Percentiles rank a stretch among this genome's conserved stretches.
Evolutionary conservation across 805 yeast genomes (phyloP).

Genomic region (Torulaspora franciscae): DNA sequence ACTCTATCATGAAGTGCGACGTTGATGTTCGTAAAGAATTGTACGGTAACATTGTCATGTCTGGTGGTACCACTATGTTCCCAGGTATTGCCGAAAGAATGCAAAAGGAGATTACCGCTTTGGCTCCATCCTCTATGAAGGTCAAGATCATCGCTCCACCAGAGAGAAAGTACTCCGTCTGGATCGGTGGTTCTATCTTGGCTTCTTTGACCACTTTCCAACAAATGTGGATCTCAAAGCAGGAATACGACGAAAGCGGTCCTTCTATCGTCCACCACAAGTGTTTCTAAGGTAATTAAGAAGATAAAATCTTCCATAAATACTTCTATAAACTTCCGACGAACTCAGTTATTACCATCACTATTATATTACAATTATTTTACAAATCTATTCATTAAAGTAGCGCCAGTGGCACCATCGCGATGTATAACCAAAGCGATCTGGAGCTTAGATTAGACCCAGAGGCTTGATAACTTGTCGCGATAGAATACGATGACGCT

Average conservation of each 20-base stretch:
- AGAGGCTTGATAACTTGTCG: slow-evolving; percentile 5
- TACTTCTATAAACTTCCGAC: slow-evolving; percentile 7
- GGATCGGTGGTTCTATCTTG: slow-evolving; percentile 99
- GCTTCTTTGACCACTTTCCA: slow-evolving; percentile 99
- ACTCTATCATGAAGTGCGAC: slow-evolving; percentile 92
- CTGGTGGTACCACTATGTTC: slow-evolving; percentile 99
- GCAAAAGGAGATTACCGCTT: slow-evolving; percentile 99
- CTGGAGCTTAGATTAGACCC: not conserved
- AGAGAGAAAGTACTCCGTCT: slow-evolving; percentile 98
- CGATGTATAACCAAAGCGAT: slow-evolving; percentile 1
- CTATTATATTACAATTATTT: not conserved
- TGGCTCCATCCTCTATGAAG: slow-evolving; percentile 99
- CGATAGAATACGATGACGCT: not conserved
- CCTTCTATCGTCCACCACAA: slow-evolving; percentile 85
- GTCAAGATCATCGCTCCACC: slow-evolving; percentile 99
- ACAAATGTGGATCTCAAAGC: slow-evolving; percentile 99
- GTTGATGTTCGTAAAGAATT: slow-evolving; percentile 98
- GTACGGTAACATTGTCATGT: slow-evolving; percentile 98
- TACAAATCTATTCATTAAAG: not conserved
- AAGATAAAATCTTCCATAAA: slow-evolving; percentile 5
- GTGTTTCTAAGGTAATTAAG: slow-evolving; percentile 39
- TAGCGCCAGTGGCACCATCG: slow-evolving; percentile 6
- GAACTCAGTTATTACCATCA: slow-evolving; percentile 1
- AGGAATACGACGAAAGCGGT: slow-evolving; percentile 99
- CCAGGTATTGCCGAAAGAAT: slow-evolving; percentile 99